A percentile compares a stretch with the other conserved stretches of the same genome.
phyloP scores from a whole-genome alignment of 305 asterid genomes.

The Fraxinus floribunda region DNA sequence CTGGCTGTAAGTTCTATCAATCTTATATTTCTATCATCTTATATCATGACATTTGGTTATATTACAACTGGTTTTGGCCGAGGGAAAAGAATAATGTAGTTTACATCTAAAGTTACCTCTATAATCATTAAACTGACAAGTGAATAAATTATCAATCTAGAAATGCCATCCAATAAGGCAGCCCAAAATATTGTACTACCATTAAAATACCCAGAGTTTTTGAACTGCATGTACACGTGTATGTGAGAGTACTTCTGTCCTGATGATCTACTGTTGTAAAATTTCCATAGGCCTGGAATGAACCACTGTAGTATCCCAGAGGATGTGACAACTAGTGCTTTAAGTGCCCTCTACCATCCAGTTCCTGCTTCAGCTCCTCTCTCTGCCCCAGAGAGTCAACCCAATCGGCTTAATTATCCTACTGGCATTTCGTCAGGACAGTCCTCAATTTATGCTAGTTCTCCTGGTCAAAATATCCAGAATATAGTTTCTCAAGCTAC shows the following conservation, averaged over 20 bases:
- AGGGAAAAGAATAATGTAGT: slow-evolving; percentile 1
- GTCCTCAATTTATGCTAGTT: slow-evolving; percentile 43
- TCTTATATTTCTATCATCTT: slow-evolving; percentile 24
- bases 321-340: slow-evolving; percentile 78
- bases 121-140: background rate
- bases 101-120: background rate
- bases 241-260: slow-evolving; percentile 19
- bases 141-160: background rate
- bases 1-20: slow-evolving; percentile 85
- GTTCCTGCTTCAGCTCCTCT: slow-evolving; percentile 43
- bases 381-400: slow-evolving; percentile 49
- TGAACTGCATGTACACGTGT: background rate
- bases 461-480: slow-evolving; percentile 47
- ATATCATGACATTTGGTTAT: slow-evolving; percentile 25
- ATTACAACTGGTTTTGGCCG: slow-evolving; percentile 25
- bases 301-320: slow-evolving; percentile 78
- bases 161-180: background rate
- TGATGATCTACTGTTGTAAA: slow-evolving; percentile 28
- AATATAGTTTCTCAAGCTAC: slow-evolving; percentile 41
- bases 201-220: background rate
- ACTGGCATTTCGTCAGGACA: slow-evolving; percentile 34
- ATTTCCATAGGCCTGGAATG: slow-evolving; percentile 74
- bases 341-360: slow-evolving; percentile 73
- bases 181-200: background rate
- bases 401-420: slow-evolving; percentile 42